A percentile compares a stretch with the other conserved stretches of the same genome.
Conservation (phyloP, 2,329 filamentous ascomycete genomes). For the Monascus ruber region DNA sequence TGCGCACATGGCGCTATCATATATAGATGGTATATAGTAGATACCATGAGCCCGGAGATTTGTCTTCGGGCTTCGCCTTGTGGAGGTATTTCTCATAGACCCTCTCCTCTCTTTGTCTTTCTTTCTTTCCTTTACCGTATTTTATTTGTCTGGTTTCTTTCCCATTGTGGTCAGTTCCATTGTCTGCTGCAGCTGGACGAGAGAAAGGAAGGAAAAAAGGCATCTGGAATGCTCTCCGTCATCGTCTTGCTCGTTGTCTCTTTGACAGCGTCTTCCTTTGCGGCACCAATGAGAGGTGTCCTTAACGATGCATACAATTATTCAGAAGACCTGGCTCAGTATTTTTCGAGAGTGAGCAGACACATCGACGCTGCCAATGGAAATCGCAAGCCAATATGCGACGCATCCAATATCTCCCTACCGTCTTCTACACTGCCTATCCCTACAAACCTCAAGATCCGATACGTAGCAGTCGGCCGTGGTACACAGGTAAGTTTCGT, state of each 20-base stretch:
- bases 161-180: too few species aligned
- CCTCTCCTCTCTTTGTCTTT: too few species aligned
- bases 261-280: slow-evolving; percentile 20
- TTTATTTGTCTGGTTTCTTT: too few species aligned
- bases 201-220: neutral
- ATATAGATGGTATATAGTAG: too few species aligned
- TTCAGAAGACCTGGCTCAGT: slow-evolving; percentile 29
- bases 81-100: too few species aligned
- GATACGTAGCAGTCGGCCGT: slow-evolving; percentile 74
- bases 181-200: too few species aligned
- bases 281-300: slow-evolving; percentile 20
- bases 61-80: too few species aligned
- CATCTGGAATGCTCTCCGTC: slow-evolving; percentile 9
- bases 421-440: slow-evolving; percentile 47
- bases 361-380: slow-evolving; percentile 21
- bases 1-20: too few species aligned
- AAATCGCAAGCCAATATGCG: slow-evolving; percentile 15
- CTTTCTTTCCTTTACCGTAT: too few species aligned
- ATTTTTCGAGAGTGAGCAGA: slow-evolving; percentile 28
- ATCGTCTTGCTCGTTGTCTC: slow-evolving; percentile 16
- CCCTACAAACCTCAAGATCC: slow-evolving; percentile 50
- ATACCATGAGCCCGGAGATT: too few species aligned
- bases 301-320: slow-evolving; percentile 25
- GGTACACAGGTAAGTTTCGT: slow-evolving; percentile 50
- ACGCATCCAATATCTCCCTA: slow-evolving; percentile 22